Evolutionary conservation across 2,329 filamentous ascomycete genomes (phyloP).

Genomic region (Proliferodiscus dingleyae): DNA sequence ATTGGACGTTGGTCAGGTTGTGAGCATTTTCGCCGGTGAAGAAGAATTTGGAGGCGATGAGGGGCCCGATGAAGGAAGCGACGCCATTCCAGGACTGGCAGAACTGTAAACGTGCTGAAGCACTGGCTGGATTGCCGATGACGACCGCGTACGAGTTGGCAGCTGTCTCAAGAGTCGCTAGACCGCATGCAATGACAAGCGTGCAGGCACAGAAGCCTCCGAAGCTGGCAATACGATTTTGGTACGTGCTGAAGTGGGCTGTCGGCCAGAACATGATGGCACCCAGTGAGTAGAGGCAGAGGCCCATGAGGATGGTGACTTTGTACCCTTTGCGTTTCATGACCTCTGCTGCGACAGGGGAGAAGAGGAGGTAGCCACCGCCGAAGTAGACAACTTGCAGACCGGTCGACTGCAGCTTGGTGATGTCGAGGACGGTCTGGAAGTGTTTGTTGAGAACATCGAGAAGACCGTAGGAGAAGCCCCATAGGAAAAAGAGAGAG

Average conservation of each 20-base stretch:
- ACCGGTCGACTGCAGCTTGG: constrained; percentile 57
- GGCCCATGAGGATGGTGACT: constrained; percentile 70
- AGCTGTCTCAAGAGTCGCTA: constrained; percentile 72
- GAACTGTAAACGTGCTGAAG: constrained; percentile 68
- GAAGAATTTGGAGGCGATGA: constrained; percentile 71
- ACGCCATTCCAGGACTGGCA: constrained; percentile 72
- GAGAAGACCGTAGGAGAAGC: constrained; percentile 80
- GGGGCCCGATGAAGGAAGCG: constrained; percentile 65
- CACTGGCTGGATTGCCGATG: constrained; percentile 67
- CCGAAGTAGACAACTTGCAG: constrained; percentile 69
- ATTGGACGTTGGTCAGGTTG: constrained; percentile 75
- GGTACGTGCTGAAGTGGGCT: constrained; percentile 57
- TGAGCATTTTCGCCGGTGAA: constrained; percentile 54
- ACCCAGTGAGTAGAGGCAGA: constrained; percentile 67
- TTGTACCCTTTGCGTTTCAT: constrained; percentile 73
- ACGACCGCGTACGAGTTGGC: constrained; percentile 69
- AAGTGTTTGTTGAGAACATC: constrained; percentile 75
- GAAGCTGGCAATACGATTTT: constrained; percentile 55
- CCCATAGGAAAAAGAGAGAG: constrained; percentile 81
- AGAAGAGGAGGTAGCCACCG: constrained; percentile 62
- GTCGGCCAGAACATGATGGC: constrained; percentile 81
- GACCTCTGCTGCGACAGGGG: constrained; percentile 65
- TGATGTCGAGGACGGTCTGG: constrained; percentile 56
- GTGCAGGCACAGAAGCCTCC: constrained; percentile 71
- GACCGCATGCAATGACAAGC: constrained; percentile 70